These are phyloP conservation scores for Alternaria gansuensis DNA, from an alignment of 2,329 filamentous ascomycete genomes.

Conservation along the genomic window DNA sequence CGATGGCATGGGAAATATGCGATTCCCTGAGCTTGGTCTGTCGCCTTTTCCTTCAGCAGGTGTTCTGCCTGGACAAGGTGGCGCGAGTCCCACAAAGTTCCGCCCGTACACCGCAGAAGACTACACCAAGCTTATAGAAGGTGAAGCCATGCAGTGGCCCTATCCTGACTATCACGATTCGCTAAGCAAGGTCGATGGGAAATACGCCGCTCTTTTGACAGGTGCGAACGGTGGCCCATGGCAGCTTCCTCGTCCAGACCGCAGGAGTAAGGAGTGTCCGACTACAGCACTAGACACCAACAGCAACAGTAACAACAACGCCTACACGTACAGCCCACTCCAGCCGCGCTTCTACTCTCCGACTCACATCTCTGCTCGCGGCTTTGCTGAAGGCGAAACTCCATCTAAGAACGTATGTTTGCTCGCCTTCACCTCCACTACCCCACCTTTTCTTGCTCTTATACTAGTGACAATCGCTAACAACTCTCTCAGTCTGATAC, in stretches of 20 bases:
- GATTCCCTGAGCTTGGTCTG: conserved; percentile 29
- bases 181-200: conserved; percentile 17
- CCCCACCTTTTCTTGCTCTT: conserved; percentile 3
- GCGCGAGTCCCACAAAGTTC: conserved; percentile 38
- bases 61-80: conserved; percentile 21
- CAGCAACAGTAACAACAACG: not conserved
- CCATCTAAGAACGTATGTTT: conserved; percentile 45
- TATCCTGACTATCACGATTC: conserved; percentile 23
- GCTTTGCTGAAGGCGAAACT: conserved; percentile 33
- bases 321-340: conserved; percentile 18
- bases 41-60: conserved; percentile 23
- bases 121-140: conserved; percentile 41
- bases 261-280: conserved; percentile 29
- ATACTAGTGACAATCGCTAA: conserved; percentile 17
- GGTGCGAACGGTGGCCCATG: conserved; percentile 9
- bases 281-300: conserved; percentile 14
- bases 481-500: conserved; percentile 35
- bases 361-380: conserved; percentile 29
- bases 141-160: conserved; percentile 30
- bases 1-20: conserved; percentile 20
- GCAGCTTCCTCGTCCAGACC: conserved; percentile 22
- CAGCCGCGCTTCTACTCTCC: conserved; percentile 47
- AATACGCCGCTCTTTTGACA: conserved; percentile 21
- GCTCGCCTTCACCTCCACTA: conserved; percentile 18
- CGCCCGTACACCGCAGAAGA: conserved; percentile 38